Conservation (phyloP, 177 flowering plant genomes). For the Vitis hybrid region DNA sequence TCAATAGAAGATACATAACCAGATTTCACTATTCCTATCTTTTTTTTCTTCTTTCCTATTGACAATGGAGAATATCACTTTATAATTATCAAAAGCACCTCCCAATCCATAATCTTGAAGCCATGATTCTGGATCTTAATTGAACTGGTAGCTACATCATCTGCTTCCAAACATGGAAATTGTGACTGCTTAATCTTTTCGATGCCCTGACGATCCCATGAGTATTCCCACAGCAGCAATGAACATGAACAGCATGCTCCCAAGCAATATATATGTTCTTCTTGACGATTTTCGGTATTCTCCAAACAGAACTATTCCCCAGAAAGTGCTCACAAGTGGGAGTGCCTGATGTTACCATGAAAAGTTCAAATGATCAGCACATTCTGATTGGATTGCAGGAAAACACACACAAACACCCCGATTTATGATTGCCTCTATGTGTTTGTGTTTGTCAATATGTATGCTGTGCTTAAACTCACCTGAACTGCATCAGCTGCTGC, state of each 20-base stretch:
- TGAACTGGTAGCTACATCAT: background rate
- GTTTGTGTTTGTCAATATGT: background rate
- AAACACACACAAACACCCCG: background rate
- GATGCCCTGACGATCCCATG: conserved; percentile 81
- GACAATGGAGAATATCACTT: no score
- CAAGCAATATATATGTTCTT: conserved; percentile 65
- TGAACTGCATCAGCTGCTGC: conserved; percentile 98
- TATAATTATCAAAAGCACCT: no score
- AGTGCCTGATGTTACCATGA: conserved; percentile 59
- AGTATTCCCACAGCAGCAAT: conserved; percentile 76
- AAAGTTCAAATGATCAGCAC: background rate
- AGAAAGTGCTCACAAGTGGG: conserved; percentile 90
- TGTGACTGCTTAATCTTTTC: conserved; percentile 30
- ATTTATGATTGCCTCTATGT: no score
- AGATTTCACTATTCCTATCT: no score
- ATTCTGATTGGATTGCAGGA: no score
- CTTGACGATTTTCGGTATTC: conserved; percentile 81
- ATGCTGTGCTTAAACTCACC: conserved; percentile 41
- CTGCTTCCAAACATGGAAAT: background rate
- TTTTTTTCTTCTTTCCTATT: no score
- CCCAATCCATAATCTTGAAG: no score
- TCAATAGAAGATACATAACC: no score
- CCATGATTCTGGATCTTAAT: background rate
- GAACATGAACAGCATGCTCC: conserved; percentile 75
- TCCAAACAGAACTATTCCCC: conserved; percentile 86